Evolutionary conservation across 2,329 filamentous ascomycete species (phyloP), one percentile per base, ranked within the genome.

Genomic region (Cladobotryum mycophilum): DNA sequence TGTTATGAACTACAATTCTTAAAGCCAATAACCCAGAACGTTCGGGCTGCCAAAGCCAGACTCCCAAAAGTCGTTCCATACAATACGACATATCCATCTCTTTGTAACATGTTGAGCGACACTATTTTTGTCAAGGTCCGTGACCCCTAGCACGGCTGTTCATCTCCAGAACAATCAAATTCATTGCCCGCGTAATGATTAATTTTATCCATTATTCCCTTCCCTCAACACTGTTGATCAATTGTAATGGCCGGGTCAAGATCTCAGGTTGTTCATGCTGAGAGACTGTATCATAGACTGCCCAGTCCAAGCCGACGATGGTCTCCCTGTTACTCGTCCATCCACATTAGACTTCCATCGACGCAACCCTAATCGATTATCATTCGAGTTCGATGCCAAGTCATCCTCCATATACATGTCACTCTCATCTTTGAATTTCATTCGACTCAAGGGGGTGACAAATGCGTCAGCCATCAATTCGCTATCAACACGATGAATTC

Each of bases 381-480:
- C 35, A 9, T 30, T 46, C 18, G 41, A 45, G n/a, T 18, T 25
- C 0, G 48, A 49, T 15, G n/a, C 46, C 18, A 40, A 34, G n/a
- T 35, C 45, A 35, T 15, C n/a, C 4, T 22, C 18, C n/a, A 9
- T 25, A 3, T 4, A 3, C 12, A 9, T 14, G 8, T 49, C 35
- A 14, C 14, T 17, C 4, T 11, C 41, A 8, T 38, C 18, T 17
- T 48, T 42, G 13, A 46, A 41, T 5, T 56, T 54, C 8, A 64
- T 40, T 13, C 48, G 56, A 37, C 58, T 61, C 25, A 56, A 44
- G 3, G 63, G 58, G 2, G 57, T 61, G 17, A 56, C 47, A 36
- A 61, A 61, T 8, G 53, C 34, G 9, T 61, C 59, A 13, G 55
- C 56, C 20, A 55, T 46, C 5, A 46, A 41, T n/a, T 51, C 44